A percentile compares a stretch with the other conserved stretches of the same genome.
Evolutionary conservation across 2,329 filamentous ascomycete species (phyloP).

Genomic region (Talaromyces amestolkiae): DNA sequence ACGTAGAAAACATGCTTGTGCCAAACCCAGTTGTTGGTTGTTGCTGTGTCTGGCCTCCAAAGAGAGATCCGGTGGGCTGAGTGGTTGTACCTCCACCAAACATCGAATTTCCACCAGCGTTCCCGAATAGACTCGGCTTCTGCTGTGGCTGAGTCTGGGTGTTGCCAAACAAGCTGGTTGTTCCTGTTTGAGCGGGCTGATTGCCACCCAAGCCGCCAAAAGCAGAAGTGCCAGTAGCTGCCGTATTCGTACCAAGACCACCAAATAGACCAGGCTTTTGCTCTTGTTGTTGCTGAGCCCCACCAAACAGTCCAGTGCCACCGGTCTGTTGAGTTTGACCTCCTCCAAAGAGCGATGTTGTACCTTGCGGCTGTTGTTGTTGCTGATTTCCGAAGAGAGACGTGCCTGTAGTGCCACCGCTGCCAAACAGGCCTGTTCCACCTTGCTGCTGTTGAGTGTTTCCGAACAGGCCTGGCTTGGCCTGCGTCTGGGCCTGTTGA

Average conservation of each 20-base stretch:
- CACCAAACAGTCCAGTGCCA: constrained; percentile 36
- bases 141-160: constrained; percentile 49
- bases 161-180: constrained; percentile 44
- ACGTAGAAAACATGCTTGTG: constrained; percentile 53
- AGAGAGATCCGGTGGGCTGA: constrained; percentile 51
- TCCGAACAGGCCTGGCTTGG: constrained; percentile 38
- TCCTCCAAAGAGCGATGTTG: constrained; percentile 43
- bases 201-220: constrained; percentile 45
- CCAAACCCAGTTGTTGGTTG: constrained; percentile 33
- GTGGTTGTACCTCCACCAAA: constrained; percentile 41
- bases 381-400: constrained; percentile 42
- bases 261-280: constrained; percentile 40
- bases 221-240: constrained; percentile 27
- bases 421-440: constrained; percentile 45
- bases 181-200: constrained; percentile 42
- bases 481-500: constrained; percentile 38
- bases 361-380: constrained; percentile 34
- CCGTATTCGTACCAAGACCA: constrained; percentile 46
- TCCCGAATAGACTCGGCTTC: constrained; percentile 57
- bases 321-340: constrained; percentile 34
- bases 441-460: constrained; percentile 43
- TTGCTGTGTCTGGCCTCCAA: constrained; percentile 49
- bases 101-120: constrained; percentile 41
- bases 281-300: constrained; percentile 33
- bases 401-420: constrained; percentile 28